Evolutionary conservation across 306 rosid genomes (phyloP).

Genomic region (Adenanthera pavonina): DNA sequence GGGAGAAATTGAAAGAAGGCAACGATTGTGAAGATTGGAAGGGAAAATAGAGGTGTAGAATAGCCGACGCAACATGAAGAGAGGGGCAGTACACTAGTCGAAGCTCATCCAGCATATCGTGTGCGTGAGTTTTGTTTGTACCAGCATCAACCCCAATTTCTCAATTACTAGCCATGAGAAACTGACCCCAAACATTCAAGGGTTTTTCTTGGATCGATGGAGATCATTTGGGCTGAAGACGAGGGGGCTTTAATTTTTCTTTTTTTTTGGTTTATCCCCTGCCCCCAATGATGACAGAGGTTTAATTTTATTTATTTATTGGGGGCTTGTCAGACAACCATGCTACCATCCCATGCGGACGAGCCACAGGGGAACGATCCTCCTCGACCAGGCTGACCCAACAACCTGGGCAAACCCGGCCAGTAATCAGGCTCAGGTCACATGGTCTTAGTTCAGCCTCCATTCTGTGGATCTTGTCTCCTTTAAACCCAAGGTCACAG

Average conservation of each 20-base stretch:
- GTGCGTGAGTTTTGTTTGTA: background rate
- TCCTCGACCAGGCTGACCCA: too few relatives aligned
- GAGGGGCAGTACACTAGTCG: background rate
- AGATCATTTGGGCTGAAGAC: background rate
- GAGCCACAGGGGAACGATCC: too few relatives aligned
- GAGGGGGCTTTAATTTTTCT: background rate
- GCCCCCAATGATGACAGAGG: background rate
- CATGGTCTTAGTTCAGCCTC: too few relatives aligned
- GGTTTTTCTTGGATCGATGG: background rate
- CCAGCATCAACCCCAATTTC: background rate
- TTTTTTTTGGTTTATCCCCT: background rate
- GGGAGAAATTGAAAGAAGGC: constrained; percentile 28
- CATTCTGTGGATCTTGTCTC: too few relatives aligned
- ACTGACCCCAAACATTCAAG: background rate
- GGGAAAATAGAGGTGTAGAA: constrained; percentile 42
- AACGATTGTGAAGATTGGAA: constrained; percentile 31
- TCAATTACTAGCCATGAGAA: background rate
- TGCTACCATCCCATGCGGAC: too few relatives aligned
- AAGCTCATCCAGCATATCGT: background rate
- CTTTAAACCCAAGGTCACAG: too few relatives aligned
- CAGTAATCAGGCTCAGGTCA: too few relatives aligned
- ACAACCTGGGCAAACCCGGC: too few relatives aligned
- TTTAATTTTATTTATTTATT: background rate
- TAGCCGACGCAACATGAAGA: constrained; percentile 60
- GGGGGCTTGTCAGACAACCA: too few relatives aligned